Base-by-base conservation (phyloP, 2,329 filamentous ascomycete species). In the Cladorrhinum sp. region DNA sequence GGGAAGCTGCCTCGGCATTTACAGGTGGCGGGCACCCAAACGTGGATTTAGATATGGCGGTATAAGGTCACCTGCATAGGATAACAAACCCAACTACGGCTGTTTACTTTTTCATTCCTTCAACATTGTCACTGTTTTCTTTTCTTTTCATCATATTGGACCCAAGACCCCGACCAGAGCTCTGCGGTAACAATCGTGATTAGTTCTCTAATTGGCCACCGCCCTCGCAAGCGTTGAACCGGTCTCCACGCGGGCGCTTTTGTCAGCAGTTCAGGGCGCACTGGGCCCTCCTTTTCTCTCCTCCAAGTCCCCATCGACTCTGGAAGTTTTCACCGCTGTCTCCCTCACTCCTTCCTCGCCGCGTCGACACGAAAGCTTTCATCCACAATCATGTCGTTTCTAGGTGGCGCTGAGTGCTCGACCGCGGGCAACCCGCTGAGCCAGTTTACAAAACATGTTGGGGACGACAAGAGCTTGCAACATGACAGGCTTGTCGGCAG, bases 361-460 rank as follows among this genome's bases (percentile, higher is more conserved):
- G 25, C 9, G 13, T 41, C 22, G 12, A 24, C n/a, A 7, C 3
- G 29, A 25, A 24, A n/a, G 20, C 20, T 22, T 20, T 24, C 24
- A 52, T 24, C 55, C 38, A 36, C 54, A 53, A 22, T 45, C 55
- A 98, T 99, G 93, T 97, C 93, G 58, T 98, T 99, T 76, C 84
- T 98, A 70, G 91, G 92, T 77, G 93, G 93, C 69, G 90, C 93
- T 69, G 95, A 98, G 79, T 99, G 95, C 83, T 98, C 93, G 59
- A 96, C 95, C 64, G 92, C 91, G 66, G 92, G 89, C 72, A 99
- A 99, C 76, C 95, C 96, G 60, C 87, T 99, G 70, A 93, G 91
- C 73, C 95, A 98, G 81, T 96, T 99, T 75, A 92, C 93, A 66
- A 99, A 99, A 77, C 93, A 97, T 76, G 91, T 95, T 60, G 91